A percentile compares a stretch with the other conserved stretches of the same genome.
Conservation (phyloP, 768 basidiomycete species). For the Clavaria fumosa region DNA sequence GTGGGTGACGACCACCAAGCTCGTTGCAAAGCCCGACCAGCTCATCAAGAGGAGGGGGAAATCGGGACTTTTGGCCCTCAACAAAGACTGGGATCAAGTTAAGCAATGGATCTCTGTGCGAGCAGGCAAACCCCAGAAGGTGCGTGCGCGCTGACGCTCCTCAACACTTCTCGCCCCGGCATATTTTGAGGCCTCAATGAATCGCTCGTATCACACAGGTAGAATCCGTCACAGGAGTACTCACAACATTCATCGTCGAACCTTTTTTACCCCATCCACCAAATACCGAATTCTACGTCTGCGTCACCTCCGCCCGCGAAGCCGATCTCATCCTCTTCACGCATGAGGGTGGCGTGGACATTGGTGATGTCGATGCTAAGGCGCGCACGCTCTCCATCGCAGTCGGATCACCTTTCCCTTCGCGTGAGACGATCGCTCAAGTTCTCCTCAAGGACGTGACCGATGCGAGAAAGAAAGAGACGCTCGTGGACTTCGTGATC, state of each 20-base stretch:
- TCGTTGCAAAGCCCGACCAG: constrained; percentile 95
- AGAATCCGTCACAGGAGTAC: constrained; percentile 83
- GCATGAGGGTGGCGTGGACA: constrained; percentile 96
- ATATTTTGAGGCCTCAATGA: constrained; percentile 1
- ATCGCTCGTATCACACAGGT: constrained; percentile 34
- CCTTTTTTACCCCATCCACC: constrained; percentile 96
- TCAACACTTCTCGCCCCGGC: neutral
- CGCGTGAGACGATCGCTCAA: constrained; percentile 55
- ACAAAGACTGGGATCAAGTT: constrained; percentile 84
- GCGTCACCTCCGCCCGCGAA: constrained; percentile 89
- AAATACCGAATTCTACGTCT: constrained; percentile 94
- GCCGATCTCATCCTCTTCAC: constrained; percentile 97
- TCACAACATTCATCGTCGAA: constrained; percentile 97
- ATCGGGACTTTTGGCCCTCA: constrained; percentile 86
- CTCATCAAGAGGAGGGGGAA: constrained; percentile 99
- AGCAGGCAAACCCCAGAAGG: constrained; percentile 88
- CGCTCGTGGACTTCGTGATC: constrained; percentile 87
- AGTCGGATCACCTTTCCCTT: constrained; percentile 64
- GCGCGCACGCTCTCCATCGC: constrained; percentile 79
- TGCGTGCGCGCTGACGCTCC: constrained; percentile 19
- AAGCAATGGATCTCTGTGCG: constrained; percentile 75
- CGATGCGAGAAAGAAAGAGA: constrained; percentile 63
- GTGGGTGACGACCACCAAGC: constrained; percentile 76
- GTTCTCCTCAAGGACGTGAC: constrained; percentile 76
- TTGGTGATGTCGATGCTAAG: constrained; percentile 97